A percentile compares a stretch with the other conserved stretches of the same genome.
Evolutionary conservation across 805 yeast species (phyloP).

Genomic region (Myxozyma lipomycoides): DNA sequence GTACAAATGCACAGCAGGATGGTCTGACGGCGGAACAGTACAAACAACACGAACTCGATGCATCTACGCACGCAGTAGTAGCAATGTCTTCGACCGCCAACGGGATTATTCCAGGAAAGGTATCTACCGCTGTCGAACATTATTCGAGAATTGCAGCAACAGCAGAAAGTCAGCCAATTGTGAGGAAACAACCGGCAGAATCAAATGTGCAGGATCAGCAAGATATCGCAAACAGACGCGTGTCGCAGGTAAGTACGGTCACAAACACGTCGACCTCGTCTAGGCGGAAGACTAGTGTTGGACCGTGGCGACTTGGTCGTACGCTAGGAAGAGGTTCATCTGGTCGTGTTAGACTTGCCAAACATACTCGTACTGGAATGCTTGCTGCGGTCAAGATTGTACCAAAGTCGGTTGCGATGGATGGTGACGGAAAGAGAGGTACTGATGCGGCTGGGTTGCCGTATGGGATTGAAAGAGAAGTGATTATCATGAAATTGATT

Average conservation of each 20-base stretch:
- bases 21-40: slow-evolving; percentile 1
- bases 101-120: slow-evolving; percentile 3
- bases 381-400: slow-evolving; percentile 96
- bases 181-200: slow-evolving; percentile 33
- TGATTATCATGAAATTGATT: slow-evolving; percentile 91
- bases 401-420: slow-evolving; percentile 69
- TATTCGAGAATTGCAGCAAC: slow-evolving; percentile 11
- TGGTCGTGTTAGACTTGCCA: slow-evolving; percentile 89
- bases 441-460: slow-evolving; percentile 65
- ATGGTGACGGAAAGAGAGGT: slow-evolving; percentile 20
- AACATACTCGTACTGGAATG: slow-evolving; percentile 76
- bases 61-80: neutral
- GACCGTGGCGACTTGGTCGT: slow-evolving; percentile 95
- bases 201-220: slow-evolving; percentile 24
- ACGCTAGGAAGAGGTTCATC: slow-evolving; percentile 96
- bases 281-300: slow-evolving; percentile 58
- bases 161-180: neutral
- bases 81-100: neutral
- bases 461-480: slow-evolving; percentile 95
- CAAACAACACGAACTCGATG: neutral
- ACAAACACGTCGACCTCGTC: slow-evolving; percentile 43
- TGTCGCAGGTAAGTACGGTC: slow-evolving; percentile 45
- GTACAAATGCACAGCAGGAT: neutral
- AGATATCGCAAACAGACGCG: slow-evolving; percentile 44
- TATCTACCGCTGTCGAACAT: slow-evolving; percentile 23